phyloP scores from a whole-genome alignment of 2,329 filamentous ascomycete genomes.

The Trichoderma aggressivum region DNA sequence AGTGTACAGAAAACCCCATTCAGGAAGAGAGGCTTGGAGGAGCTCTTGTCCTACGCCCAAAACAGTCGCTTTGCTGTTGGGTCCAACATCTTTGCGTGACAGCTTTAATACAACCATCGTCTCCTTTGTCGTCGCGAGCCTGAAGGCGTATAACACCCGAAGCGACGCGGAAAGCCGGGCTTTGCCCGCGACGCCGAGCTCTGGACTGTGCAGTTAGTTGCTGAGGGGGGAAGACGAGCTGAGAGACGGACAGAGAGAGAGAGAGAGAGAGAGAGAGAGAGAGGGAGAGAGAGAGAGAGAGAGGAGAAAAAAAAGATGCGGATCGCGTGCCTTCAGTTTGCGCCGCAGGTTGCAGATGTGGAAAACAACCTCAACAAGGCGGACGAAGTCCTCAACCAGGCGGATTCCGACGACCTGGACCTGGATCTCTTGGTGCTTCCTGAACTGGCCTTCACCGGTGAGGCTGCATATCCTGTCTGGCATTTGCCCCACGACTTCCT shows the following conservation, averaged over 20 bases:
- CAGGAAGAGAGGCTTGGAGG: not conserved
- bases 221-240: not conserved
- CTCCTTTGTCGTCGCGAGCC: not conserved
- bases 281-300: not conserved
- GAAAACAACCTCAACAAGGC: conserved; percentile 68
- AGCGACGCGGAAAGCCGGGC: conserved; percentile 1
- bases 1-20: conserved; percentile 11
- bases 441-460: conserved; percentile 73
- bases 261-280: not conserved
- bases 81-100: not conserved
- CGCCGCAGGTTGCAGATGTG: conserved; percentile 65
- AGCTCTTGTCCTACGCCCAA: conserved; percentile 7
- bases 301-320: conserved; percentile 48
- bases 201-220: not conserved
- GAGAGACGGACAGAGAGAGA: not conserved
- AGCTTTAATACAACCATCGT: not conserved
- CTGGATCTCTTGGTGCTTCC: conserved; percentile 71
- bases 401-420: conserved; percentile 55
- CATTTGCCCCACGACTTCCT: not conserved
- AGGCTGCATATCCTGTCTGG: conserved; percentile 21
- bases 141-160: not conserved
- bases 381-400: conserved; percentile 57
- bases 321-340: conserved; percentile 69
- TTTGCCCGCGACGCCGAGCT: not conserved
- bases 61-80: conserved; percentile 1